These are phyloP conservation scores for Dactylellina parvicollis DNA, from an alignment of 2,329 filamentous ascomycete species.

Conservation along the genomic window DNA sequence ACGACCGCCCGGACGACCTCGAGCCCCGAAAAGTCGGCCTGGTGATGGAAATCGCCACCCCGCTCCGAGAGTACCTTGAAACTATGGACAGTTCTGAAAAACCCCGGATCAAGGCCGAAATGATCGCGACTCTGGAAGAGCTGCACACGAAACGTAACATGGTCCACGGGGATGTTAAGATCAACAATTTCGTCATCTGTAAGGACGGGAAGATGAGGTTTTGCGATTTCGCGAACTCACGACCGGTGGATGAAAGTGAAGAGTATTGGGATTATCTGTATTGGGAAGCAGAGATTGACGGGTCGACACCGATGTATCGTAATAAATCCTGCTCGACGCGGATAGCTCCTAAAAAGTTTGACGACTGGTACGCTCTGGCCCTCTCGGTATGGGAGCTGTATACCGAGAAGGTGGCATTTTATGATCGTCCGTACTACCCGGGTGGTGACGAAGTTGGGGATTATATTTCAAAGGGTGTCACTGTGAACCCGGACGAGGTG, in stretches of 20 bases:
- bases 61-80: neutral
- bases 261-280: neutral
- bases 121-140: neutral
- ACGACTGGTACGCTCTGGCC: neutral
- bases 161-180: neutral
- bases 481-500: constrained; percentile 7
- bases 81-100: neutral
- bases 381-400: neutral
- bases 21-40: neutral
- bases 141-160: neutral
- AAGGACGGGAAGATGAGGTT: neutral
- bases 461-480: too few relatives aligned
- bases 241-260: neutral
- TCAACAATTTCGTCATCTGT: neutral
- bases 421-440: too few relatives aligned
- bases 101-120: neutral
- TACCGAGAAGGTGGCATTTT: neutral
- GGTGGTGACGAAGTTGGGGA: too few relatives aligned
- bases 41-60: neutral
- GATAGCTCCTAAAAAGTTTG: neutral
- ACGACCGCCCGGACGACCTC: neutral
- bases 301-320: neutral
- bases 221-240: neutral
- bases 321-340: neutral
- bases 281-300: neutral